Conservation (phyloP, 2,329 filamentous ascomycete genomes). For the Clonostachys solani region DNA sequence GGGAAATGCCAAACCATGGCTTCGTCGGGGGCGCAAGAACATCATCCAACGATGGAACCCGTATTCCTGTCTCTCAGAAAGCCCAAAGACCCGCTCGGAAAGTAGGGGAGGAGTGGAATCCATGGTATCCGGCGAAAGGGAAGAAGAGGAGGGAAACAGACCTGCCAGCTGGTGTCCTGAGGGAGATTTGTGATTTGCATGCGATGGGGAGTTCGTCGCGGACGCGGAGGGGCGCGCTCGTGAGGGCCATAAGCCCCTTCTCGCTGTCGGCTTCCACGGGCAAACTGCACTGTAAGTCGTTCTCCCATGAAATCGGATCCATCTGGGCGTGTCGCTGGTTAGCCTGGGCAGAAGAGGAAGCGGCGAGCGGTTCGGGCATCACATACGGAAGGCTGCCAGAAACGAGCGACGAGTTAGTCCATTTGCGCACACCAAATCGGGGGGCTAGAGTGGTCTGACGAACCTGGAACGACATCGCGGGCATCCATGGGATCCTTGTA, state of each 20-base stretch:
- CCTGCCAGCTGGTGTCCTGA: conserved; percentile 99
- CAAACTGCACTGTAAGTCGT: conserved; percentile 96
- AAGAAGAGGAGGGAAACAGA: conserved; percentile 72
- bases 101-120: conserved; percentile 11
- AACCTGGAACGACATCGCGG: conserved; percentile 96
- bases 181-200: conserved; percentile 98
- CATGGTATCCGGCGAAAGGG: conserved; percentile 41
- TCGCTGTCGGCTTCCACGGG: conserved; percentile 70
- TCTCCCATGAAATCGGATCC: conserved; percentile 98
- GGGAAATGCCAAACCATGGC: background rate
- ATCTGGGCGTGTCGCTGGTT: conserved; percentile 50
- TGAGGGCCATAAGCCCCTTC: conserved; percentile 38
- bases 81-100: conserved; percentile 6
- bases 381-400: conserved; percentile 57
- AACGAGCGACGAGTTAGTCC: background rate
- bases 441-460: conserved; percentile 23
- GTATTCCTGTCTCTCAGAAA: conserved; percentile 16
- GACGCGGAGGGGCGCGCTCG: conserved; percentile 63
- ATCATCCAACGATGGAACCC: background rate
- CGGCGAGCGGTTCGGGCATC: conserved; percentile 7
- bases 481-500: conserved; percentile 99
- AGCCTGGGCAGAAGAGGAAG: conserved; percentile 7
- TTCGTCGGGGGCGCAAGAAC: background rate
- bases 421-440: background rate
- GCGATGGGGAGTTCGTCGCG: conserved; percentile 88